A percentile compares a stretch with the other conserved stretches of the same genome.
Conservation (phyloP, 805 yeast genomes). For the Candida coleopterorum region DNA sequence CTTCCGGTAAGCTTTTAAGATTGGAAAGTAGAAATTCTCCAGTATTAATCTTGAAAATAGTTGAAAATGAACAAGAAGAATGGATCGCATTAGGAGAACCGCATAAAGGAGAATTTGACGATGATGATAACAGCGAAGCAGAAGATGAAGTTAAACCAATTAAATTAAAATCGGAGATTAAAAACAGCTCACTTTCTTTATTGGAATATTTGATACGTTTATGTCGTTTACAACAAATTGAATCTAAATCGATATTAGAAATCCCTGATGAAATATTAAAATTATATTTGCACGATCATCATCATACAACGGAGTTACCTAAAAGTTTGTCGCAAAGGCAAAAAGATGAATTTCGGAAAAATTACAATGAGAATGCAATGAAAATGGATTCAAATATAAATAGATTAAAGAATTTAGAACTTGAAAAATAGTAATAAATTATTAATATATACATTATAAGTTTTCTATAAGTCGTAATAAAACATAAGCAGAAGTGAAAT, state of each 20-base stretch:
- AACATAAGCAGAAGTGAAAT: conserved; percentile 5
- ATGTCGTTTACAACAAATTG: conserved; percentile 55
- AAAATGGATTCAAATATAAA: conserved; percentile 29
- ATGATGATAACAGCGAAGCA: conserved; percentile 26
- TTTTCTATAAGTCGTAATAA: conserved; percentile 8
- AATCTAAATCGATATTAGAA: conserved; percentile 47
- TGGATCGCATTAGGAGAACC: conserved; percentile 52
- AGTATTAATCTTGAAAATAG: conserved; percentile 57
- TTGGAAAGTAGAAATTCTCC: conserved; percentile 61
- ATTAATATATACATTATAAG: not conserved
- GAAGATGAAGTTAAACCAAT: conserved; percentile 23
- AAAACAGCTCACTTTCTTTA: conserved; percentile 44
- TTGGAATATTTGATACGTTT: conserved; percentile 62
- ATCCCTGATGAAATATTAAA: conserved; percentile 65
- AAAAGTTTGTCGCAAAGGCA: conserved; percentile 16
- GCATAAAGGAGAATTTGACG: conserved; percentile 15
- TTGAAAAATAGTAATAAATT: conserved; percentile 1
- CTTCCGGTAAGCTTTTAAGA: conserved; percentile 61
- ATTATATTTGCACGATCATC: conserved; percentile 61
- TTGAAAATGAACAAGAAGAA: conserved; percentile 19
- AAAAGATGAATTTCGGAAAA: conserved; percentile 9
- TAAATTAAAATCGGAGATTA: conserved; percentile 10
- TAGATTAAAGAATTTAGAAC: conserved; percentile 26
- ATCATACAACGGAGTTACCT: conserved; percentile 20
- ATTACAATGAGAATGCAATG: conserved; percentile 14